A percentile compares a stretch with the other conserved stretches of the same genome.
Evolutionary conservation across 208 protist species (phyloP).

Genomic region (Crithidia brevicula): DNA sequence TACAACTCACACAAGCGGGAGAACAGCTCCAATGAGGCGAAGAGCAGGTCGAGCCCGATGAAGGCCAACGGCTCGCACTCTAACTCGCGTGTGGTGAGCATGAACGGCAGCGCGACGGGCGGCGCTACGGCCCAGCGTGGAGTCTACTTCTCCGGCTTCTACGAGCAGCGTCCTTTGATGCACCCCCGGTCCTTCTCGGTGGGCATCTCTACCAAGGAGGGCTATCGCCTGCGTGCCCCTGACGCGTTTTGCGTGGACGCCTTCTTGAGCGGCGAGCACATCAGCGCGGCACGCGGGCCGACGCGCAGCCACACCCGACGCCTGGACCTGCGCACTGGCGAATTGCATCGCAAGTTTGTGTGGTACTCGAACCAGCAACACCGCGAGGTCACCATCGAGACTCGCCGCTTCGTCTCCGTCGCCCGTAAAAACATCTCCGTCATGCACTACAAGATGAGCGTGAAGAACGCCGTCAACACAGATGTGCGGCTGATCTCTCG

Average conservation of each 20-base stretch:
- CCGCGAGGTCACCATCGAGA: slow-evolving; percentile 82
- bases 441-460: slow-evolving; percentile 70
- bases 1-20: slow-evolving; percentile 13
- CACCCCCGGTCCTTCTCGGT: slow-evolving; percentile 40
- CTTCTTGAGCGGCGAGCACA: slow-evolving; percentile 83
- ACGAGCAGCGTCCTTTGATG: slow-evolving; percentile 61
- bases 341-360: slow-evolving; percentile 70
- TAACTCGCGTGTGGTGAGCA: slow-evolving; percentile 6
- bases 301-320: slow-evolving; percentile 61
- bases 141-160: slow-evolving; percentile 73
- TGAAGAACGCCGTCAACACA: slow-evolving; percentile 82
- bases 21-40: not conserved
- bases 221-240: slow-evolving; percentile 74
- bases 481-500: slow-evolving; percentile 88
- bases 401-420: slow-evolving; percentile 69
- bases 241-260: slow-evolving; percentile 88
- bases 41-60: slow-evolving; percentile 4
- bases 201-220: slow-evolving; percentile 48
- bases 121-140: slow-evolving; percentile 24
- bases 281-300: slow-evolving; percentile 60
- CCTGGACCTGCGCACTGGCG: slow-evolving; percentile 78
- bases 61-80: not conserved
- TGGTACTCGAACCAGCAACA: slow-evolving; percentile 74
- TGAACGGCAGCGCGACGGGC: not conserved
- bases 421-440: slow-evolving; percentile 71